Percentiles rank a stretch among this genome's conserved stretches.
Evolutionary conservation across 2,329 filamentous ascomycete genomes (phyloP).

Genomic region (Fusarium sp.): DNA sequence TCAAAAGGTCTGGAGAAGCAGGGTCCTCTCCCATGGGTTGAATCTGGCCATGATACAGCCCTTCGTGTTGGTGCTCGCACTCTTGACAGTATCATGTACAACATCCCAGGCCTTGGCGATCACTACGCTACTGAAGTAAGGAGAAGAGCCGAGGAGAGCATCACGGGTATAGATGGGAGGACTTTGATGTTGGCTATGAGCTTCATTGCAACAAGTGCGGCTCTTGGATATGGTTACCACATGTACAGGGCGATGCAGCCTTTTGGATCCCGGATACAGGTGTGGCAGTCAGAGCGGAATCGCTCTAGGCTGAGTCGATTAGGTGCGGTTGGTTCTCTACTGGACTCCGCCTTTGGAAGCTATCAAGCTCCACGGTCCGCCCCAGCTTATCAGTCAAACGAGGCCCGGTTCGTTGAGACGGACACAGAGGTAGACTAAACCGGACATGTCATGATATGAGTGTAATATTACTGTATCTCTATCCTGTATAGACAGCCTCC

Average conservation of each 20-base stretch:
- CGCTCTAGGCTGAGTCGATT: slow-evolving; percentile 53
- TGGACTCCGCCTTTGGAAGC: slow-evolving; percentile 49
- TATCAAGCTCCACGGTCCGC: slow-evolving; percentile 24
- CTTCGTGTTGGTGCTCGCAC: slow-evolving; percentile 44
- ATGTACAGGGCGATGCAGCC: slow-evolving; percentile 55
- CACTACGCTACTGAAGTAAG: slow-evolving; percentile 51
- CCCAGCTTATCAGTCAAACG: slow-evolving; percentile 11
- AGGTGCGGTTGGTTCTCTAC: slow-evolving; percentile 59
- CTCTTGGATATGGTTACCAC: slow-evolving; percentile 52
- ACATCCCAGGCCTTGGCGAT: slow-evolving; percentile 49
- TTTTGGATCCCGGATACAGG: slow-evolving; percentile 57
- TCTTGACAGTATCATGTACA: slow-evolving; percentile 49
- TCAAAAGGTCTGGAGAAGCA: slow-evolving; percentile 28
- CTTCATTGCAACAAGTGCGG: slow-evolving; percentile 51
- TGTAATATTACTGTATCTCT: slow-evolving; percentile 35
- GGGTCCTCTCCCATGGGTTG: slow-evolving; percentile 43
- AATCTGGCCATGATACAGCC: slow-evolving; percentile 32
- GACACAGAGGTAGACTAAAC: slow-evolving; percentile 50
- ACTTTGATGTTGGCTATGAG: slow-evolving; percentile 46
- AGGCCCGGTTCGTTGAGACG: slow-evolving; percentile 47
- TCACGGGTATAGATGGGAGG: slow-evolving; percentile 48
- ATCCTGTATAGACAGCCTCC: slow-evolving; percentile 18
- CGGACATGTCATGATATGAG: slow-evolving; percentile 4
- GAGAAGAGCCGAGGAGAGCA: slow-evolving; percentile 47
- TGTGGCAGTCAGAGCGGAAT: slow-evolving; percentile 51